phyloP scores from a whole-genome alignment of 768 basidiomycete species.

The Pholiota conissans region DNA sequence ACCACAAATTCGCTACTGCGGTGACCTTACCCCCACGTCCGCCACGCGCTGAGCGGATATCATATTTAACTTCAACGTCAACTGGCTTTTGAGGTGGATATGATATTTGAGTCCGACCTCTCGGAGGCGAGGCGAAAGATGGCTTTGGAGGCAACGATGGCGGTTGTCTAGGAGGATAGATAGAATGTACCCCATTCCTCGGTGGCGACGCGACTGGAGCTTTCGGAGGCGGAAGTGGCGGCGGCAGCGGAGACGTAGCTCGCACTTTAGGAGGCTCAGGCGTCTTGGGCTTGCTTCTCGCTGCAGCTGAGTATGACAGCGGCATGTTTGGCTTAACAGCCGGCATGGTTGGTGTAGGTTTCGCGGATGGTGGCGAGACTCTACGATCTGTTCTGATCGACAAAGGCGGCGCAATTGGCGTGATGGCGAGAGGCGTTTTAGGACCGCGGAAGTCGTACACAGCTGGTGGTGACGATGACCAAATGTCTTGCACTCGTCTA shows the following conservation, averaged over 20 bases:
- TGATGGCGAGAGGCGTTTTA: conserved; percentile 22
- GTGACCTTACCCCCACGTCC: conserved; percentile 76
- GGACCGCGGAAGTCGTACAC: conserved; percentile 16
- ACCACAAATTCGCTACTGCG: conserved; percentile 75
- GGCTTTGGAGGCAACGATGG: conserved; percentile 7
- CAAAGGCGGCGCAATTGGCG: conserved; percentile 23
- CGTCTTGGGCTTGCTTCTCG: conserved; percentile 19
- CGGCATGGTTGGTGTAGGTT: conserved; percentile 4
- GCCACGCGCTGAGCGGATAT: conserved; percentile 75
- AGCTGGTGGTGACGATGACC: conserved; percentile 27
- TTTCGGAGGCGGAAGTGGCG: conserved; percentile 5
- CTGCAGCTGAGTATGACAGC: conserved; percentile 25
- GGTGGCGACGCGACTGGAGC: conserved; percentile 19
- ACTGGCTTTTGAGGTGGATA: conserved; percentile 31
- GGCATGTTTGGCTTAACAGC: conserved; percentile 13
- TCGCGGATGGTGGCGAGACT: conserved; percentile 34
- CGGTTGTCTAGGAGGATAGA: conserved; percentile 26
- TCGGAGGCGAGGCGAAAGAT: conserved; percentile 15
- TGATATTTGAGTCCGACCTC: conserved; percentile 24
- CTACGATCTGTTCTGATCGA: conserved; percentile 35
- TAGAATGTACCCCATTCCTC: conserved; percentile 23
- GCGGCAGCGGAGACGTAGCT: conserved; percentile 1
- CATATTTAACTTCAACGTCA: conserved; percentile 64
- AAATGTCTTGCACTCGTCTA: conserved; percentile 37
- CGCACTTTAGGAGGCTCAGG: conserved; percentile 10